Percentiles rank a stretch among this genome's conserved stretches.
Evolutionary conservation across 805 yeast genomes (phyloP).

Genomic region (Sugiyamaella mastotermitis): DNA sequence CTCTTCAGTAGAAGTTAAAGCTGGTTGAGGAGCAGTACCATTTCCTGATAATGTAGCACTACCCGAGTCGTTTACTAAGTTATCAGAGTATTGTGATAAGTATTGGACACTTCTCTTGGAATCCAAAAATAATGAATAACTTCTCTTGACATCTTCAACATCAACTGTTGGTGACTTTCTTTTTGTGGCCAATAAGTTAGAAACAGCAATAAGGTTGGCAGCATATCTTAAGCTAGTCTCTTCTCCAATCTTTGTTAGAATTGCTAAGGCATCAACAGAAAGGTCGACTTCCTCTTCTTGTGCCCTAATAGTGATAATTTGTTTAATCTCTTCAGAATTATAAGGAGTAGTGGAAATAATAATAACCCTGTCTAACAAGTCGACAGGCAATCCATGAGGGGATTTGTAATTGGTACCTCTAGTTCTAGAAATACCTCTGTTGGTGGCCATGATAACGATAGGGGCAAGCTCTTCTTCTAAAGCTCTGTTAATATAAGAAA

Average conservation of each 20-base stretch:
- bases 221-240: slow-evolving; percentile 92
- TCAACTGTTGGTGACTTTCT: slow-evolving; percentile 70
- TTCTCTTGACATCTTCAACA: slow-evolving; percentile 77
- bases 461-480: slow-evolving; percentile 96
- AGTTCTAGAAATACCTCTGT: slow-evolving; percentile 89
- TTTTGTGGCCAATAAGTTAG: slow-evolving; percentile 79
- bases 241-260: slow-evolving; percentile 81
- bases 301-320: slow-evolving; percentile 83
- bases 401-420: slow-evolving; percentile 91
- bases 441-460: slow-evolving; percentile 96
- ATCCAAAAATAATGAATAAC: slow-evolving; percentile 82
- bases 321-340: slow-evolving; percentile 73
- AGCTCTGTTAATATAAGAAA: slow-evolving; percentile 92
- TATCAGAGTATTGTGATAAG: slow-evolving; percentile 60
- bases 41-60: slow-evolving; percentile 50
- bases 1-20: no score
- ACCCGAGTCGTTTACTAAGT: slow-evolving; percentile 77
- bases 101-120: slow-evolving; percentile 83
- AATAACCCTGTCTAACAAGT: slow-evolving; percentile 86
- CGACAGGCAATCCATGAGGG: slow-evolving; percentile 97
- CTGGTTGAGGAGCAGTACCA: neutral
- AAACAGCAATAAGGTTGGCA: slow-evolving; percentile 81
- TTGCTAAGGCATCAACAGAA: slow-evolving; percentile 72
- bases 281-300: slow-evolving; percentile 91
- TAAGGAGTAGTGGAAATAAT: slow-evolving; percentile 83